These are phyloP conservation scores for Fibroporia radiculosa DNA, from an alignment of 768 basidiomycete genomes.

Conservation along the genomic window DNA sequence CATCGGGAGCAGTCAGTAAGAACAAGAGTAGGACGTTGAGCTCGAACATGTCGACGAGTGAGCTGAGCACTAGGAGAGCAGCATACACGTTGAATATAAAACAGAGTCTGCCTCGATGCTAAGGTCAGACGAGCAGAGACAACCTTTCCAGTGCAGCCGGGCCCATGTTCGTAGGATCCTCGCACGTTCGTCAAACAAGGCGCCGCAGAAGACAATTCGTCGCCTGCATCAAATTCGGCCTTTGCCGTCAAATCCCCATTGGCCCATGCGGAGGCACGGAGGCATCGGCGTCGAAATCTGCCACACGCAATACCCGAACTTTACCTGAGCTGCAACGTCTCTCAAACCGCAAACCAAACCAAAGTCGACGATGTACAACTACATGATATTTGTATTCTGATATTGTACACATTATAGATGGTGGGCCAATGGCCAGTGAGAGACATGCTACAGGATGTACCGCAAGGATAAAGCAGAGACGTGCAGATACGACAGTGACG, in stretches of 20 bases:
- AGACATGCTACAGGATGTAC: conserved; percentile 18
- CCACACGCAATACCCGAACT: too few species aligned
- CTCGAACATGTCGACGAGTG: conserved; percentile 10
- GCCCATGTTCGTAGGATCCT: not conserved
- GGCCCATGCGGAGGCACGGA: too few species aligned
- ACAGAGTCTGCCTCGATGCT: not conserved
- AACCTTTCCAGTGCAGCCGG: not conserved
- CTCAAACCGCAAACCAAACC: too few species aligned
- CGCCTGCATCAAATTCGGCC: not conserved
- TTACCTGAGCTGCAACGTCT: too few species aligned
- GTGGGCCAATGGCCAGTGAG: not conserved
- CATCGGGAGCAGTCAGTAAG: conserved; percentile 17
- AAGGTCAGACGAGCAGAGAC: conserved; percentile 5
- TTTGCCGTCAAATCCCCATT: too few species aligned
- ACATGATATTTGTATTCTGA: not conserved
- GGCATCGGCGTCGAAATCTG: too few species aligned
- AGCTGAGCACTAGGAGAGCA: conserved; percentile 1
- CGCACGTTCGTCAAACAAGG: conserved; percentile 15
- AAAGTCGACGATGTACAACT: not conserved
- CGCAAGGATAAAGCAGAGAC: conserved; percentile 1
- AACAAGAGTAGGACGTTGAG: conserved; percentile 19
- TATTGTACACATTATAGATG: conserved; percentile 10
- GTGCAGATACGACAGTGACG: too few species aligned
- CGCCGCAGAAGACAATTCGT: not conserved
- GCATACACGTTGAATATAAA: too few species aligned